phyloP scores from a whole-genome alignment of 345 rosid genomes.

The Gossypium raimondii region DNA sequence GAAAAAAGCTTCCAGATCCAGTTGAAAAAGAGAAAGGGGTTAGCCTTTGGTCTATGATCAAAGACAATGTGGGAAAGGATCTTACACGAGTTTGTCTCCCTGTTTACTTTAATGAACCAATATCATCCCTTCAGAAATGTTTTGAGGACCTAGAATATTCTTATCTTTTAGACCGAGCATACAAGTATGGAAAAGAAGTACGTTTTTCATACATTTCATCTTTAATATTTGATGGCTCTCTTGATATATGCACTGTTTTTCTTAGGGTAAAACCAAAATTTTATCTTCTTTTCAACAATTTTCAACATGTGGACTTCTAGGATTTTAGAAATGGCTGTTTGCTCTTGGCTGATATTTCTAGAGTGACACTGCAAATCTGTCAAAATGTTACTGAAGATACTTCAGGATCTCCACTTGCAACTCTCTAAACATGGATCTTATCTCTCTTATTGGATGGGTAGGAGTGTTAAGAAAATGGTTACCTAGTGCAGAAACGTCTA shows the following conservation, averaged over 20 bases:
- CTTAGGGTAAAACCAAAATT: neutral
- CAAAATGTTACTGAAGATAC: neutral
- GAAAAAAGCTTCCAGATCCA: slow-evolving; percentile 86
- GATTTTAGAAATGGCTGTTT: neutral
- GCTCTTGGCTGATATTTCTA: neutral
- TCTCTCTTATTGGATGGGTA: too few species aligned
- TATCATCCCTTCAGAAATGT: slow-evolving; percentile 96
- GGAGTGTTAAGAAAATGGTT: neutral
- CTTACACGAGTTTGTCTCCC: slow-evolving; percentile 95
- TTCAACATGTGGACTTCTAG: neutral
- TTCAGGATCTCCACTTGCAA: neutral
- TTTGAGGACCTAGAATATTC: slow-evolving; percentile 97
- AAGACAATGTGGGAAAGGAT: slow-evolving; percentile 98
- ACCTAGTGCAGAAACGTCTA: neutral
- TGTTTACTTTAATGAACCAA: slow-evolving; percentile 94
- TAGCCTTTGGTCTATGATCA: slow-evolving; percentile 98
- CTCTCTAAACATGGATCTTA: neutral
- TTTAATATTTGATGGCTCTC: neutral
- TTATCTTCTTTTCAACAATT: neutral
- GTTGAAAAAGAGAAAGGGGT: slow-evolving; percentile 95
- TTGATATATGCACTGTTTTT: neutral
- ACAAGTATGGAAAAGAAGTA: slow-evolving; percentile 78
- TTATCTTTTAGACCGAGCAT: slow-evolving; percentile 81
- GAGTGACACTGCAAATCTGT: neutral
- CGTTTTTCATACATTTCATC: slow-evolving; percentile 19